phyloP scores from a whole-genome alignment of 768 basidiomycete species.

The Russula emetica region DNA sequence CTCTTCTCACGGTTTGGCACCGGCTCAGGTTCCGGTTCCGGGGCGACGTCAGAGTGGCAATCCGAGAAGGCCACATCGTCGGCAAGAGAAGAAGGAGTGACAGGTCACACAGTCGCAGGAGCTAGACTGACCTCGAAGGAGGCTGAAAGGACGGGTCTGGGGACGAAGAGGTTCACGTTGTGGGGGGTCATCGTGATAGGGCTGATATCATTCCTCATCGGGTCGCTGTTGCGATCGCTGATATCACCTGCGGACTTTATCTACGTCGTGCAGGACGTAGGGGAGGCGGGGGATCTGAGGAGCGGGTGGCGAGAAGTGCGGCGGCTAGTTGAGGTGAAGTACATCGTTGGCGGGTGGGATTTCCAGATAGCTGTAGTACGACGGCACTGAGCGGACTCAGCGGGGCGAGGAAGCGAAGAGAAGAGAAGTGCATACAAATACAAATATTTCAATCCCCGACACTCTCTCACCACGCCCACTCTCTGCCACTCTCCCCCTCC shows the following conservation, averaged over 20 bases:
- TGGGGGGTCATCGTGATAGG: slow-evolving; percentile 69
- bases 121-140: neutral
- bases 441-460: slow-evolving; percentile 22
- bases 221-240: slow-evolving; percentile 83
- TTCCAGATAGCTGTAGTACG: slow-evolving; percentile 82
- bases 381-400: slow-evolving; percentile 51
- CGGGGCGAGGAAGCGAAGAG: neutral
- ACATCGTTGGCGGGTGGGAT: slow-evolving; percentile 80
- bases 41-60: slow-evolving; percentile 22
- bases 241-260: slow-evolving; percentile 90
- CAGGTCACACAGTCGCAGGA: slow-evolving; percentile 7
- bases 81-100: slow-evolving; percentile 1
- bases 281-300: slow-evolving; percentile 48
- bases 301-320: slow-evolving; percentile 82
- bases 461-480: slow-evolving; percentile 9
- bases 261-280: slow-evolving; percentile 60
- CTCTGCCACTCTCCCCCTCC: neutral
- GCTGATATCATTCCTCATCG: slow-evolving; percentile 86
- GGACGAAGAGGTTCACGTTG: slow-evolving; percentile 38
- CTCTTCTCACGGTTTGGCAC: slow-evolving; percentile 51
- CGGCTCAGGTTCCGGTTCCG: slow-evolving; percentile 15
- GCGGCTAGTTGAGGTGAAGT: slow-evolving; percentile 76
- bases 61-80: slow-evolving; percentile 23
- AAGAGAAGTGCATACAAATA: slow-evolving; percentile 1
- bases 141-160: slow-evolving; percentile 8